Base-by-base conservation (phyloP, 2,329 filamentous ascomycete genomes). In the Hysterium pulicare region DNA sequence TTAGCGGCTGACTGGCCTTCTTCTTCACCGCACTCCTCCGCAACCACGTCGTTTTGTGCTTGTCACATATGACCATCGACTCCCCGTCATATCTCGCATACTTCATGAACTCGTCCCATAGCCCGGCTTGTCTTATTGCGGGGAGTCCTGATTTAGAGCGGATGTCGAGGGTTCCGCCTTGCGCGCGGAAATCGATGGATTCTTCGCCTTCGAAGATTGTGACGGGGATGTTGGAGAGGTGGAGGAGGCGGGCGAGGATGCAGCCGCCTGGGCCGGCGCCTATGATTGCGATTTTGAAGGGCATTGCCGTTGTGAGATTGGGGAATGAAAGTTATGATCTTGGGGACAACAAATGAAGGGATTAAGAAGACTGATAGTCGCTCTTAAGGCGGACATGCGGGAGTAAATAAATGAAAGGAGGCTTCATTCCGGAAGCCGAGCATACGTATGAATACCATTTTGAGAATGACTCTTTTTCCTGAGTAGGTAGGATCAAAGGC, bases 11-110 rank as follows among this genome's bases (percentile, higher is more conserved):
- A 24, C 45, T 47, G 16, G 40, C 33, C 13, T 30, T 36, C n/a
- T 44, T 38, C 16, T 46, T 51, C 3, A 48, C 32, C 2, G 48
- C 41, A 3, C 17, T 28, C 20, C 56, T 43, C 17, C 46, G 42
- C 32, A 62, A n/a, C 50, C 55, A 62, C 4, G 53, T 55, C 10
- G 46, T 53, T 19, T 48, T 28, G 10, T 54, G 42, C 51, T 71
- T 71, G 50, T 72, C 70, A 7, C 58, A 62, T 17, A 73, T 38
- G 5, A 64, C 53, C 23, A 72, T 48, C n/a, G 66, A 67, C 47
- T 74, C 68, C 42, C 68, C 66, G 35, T 71, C 69, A 42, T 66
- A 72, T 22, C 69, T 61, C 2, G 65, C 65, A 30, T 61, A 46
- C 36, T 64, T 59, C 23, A 49, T 26, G 45, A 66, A 66, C 20